These are phyloP conservation scores for Acer saccharum DNA, from an alignment of 345 rosid species.

Conservation along the genomic window DNA sequence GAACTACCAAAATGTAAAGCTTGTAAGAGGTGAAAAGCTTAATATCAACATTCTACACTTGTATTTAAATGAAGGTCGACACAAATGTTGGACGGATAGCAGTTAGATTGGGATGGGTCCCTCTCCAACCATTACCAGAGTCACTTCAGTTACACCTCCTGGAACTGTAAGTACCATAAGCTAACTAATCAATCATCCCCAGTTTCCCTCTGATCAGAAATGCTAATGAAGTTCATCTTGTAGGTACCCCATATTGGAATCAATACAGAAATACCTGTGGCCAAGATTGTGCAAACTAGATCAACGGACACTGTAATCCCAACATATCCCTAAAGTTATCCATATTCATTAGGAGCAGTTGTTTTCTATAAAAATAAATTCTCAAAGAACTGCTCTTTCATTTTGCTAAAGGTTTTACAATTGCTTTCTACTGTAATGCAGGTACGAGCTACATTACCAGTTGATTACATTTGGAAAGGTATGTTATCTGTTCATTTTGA, in stretches of 20 bases:
- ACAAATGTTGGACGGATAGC: conserved; percentile 97
- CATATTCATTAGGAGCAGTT: neutral
- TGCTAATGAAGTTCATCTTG: conserved; percentile 25
- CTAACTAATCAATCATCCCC: conserved; percentile 18
- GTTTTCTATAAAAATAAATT: neutral
- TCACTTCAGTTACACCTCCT: conserved; percentile 89
- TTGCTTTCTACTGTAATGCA: conserved; percentile 33
- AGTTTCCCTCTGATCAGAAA: conserved; percentile 14
- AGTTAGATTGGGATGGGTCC: conserved; percentile 97
- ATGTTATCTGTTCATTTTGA: conserved; percentile 17
- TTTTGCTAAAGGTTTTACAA: conserved; percentile 19
- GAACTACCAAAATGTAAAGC: conserved; percentile 19
- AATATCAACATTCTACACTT: conserved; percentile 12
- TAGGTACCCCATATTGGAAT: conserved; percentile 89
- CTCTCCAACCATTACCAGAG: conserved; percentile 90
- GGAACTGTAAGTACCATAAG: conserved; percentile 66
- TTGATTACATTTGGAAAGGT: conserved; percentile 98
- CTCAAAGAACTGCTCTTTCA: conserved; percentile 2
- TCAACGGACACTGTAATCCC: conserved; percentile 76
- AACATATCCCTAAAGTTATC: conserved; percentile 17
- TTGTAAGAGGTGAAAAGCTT: conserved; percentile 13
- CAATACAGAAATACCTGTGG: conserved; percentile 93
- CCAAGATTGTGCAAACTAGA: conserved; percentile 96
- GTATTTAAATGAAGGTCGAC: conserved; percentile 66
- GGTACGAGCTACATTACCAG: conserved; percentile 96